Base-by-base conservation (phyloP, 495 filamentous ascomycete species). In the Rhypophila decipiens region DNA sequence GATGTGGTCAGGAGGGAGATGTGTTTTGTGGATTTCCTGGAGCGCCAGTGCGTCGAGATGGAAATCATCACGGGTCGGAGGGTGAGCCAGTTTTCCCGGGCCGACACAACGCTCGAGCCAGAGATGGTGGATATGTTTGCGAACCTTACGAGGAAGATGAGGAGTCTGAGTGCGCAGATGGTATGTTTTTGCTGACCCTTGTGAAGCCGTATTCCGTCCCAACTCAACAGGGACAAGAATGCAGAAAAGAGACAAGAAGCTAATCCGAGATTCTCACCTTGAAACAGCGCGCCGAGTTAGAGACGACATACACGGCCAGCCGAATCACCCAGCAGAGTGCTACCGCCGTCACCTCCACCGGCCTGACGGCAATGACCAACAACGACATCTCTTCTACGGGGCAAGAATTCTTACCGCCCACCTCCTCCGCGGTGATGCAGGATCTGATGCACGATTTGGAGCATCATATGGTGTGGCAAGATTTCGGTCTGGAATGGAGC, bases 31-130 rank as follows among this genome's bases (percentile, higher is more conserved):
- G 19, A 44, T 39, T 46, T 52, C 31, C 4, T 60, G n/a, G 51
- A 49, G 29, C 24, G 44, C 8, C 50, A 60, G 40, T 33, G 56
- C 10, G 21, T 38, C 2, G 56, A 59, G 24, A 60, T 63, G 57
- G 38, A 55, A 36, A 17, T 34, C 5, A 49, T 53, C 21, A 46
- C 52, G 0, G 39, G 42, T 24, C 22, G 40, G 34, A 39, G 59
- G 11, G 20, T 23, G 12, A 5, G 29, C 27, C 24, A 24, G n/a
- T n/a, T 10, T 11, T 9, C 22, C 17, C 24, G 29, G 42, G 17
- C 42, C 15, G 17, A 29, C 24, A 44, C 34, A 17, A 37, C 24
- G 42, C 20, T 19, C 2, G 17, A 17, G 46, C 33, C 24, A 5
- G 47, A 46, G 5, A 22, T 23, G 8, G 48, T 46, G 24, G 47